Conservation (phyloP, 768 basidiomycete species). For the Hygrophorus pudorinus region DNA sequence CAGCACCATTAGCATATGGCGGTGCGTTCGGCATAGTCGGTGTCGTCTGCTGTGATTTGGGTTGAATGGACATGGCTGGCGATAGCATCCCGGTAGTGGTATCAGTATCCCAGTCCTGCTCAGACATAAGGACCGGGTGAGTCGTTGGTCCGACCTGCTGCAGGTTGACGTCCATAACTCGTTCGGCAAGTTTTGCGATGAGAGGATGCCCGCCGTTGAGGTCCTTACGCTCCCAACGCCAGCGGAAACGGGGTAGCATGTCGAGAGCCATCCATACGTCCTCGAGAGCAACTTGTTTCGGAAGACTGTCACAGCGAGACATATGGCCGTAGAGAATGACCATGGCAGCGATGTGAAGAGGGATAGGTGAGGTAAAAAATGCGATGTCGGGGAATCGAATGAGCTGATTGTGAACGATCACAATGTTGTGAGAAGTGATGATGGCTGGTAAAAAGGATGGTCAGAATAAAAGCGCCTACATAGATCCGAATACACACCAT, state of each 20-base stretch:
- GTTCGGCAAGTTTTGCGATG: conserved; percentile 72
- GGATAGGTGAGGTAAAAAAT: conserved; percentile 84
- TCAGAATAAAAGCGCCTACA: background rate
- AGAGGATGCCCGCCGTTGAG: conserved; percentile 74
- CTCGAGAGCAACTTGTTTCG: conserved; percentile 58
- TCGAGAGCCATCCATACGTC: conserved; percentile 83
- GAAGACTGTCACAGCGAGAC: conserved; percentile 61
- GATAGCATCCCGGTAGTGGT: conserved; percentile 17
- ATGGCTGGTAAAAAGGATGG: conserved; percentile 40
- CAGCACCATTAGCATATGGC: conserved; percentile 13
- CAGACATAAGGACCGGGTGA: conserved; percentile 37
- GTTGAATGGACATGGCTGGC: conserved; percentile 10
- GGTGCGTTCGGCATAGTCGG: conserved; percentile 6
- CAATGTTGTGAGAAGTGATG: conserved; percentile 79
- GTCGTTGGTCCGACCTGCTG: conserved; percentile 40
- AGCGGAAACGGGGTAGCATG: conserved; percentile 82
- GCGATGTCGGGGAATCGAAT: conserved; percentile 79
- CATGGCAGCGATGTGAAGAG: conserved; percentile 85
- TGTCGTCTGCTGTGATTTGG: conserved; percentile 4
- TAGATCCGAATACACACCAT: conserved; percentile 42
- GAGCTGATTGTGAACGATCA: conserved; percentile 74
- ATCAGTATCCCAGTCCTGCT: conserved; percentile 48
- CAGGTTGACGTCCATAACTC: conserved; percentile 68
- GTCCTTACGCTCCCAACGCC: conserved; percentile 88
- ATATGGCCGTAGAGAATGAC: conserved; percentile 84